Conservation (phyloP, 805 yeast species). For the Komagataella phaffii region DNA sequence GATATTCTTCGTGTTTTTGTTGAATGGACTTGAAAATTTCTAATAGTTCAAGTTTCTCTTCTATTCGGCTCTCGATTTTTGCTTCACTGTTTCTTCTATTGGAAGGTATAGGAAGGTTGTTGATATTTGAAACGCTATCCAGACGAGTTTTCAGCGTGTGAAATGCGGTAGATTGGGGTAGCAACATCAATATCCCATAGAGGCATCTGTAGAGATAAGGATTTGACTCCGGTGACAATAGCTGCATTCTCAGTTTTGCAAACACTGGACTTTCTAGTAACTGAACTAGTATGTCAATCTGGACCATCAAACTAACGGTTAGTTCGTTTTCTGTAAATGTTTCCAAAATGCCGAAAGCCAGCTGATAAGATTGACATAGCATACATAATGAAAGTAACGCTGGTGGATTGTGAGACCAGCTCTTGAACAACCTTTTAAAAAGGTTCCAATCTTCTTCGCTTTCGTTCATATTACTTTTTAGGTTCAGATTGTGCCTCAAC, state of each 20-base stretch:
- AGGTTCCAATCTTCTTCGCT: constrained; percentile 49
- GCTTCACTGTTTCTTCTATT: neutral
- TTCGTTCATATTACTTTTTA: constrained; percentile 31
- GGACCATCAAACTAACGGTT: constrained; percentile 66
- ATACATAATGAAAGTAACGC: constrained; percentile 79
- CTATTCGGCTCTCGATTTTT: neutral
- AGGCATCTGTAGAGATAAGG: constrained; percentile 78
- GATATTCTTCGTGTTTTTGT: constrained; percentile 18
- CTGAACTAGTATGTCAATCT: constrained; percentile 82
- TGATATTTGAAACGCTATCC: constrained; percentile 37
- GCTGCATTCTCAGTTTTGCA: constrained; percentile 71
- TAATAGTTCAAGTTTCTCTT: constrained; percentile 14
- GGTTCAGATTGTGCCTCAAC: constrained; percentile 47
- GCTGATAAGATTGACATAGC: constrained; percentile 76
- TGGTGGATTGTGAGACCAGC: constrained; percentile 89
- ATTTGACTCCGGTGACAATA: constrained; percentile 74
- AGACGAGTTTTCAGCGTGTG: constrained; percentile 69
- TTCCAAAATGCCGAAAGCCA: constrained; percentile 73
- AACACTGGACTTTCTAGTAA: constrained; percentile 87
- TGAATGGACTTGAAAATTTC: constrained; percentile 38
- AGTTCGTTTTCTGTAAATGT: constrained; percentile 75
- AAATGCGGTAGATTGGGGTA: constrained; percentile 90
- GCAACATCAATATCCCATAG: constrained; percentile 83
- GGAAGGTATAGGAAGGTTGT: constrained; percentile 7
- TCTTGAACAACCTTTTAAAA: constrained; percentile 65